These are phyloP conservation scores for Monascus ruber DNA, from an alignment of 2,329 filamentous ascomycete species.

Conservation along the genomic window DNA sequence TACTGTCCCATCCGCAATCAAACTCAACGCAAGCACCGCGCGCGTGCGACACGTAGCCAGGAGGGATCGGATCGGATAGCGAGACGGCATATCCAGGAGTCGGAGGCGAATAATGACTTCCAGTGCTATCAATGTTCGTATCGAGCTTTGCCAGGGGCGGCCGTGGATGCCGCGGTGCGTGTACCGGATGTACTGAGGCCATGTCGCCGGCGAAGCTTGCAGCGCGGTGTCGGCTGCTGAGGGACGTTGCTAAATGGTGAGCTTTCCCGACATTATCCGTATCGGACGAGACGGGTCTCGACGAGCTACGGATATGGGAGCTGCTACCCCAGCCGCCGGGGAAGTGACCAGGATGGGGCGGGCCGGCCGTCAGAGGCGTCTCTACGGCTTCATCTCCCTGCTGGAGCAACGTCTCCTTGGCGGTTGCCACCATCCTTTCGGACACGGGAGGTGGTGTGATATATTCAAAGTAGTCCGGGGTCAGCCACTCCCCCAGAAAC, in stretches of 20 bases:
- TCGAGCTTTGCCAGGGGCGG: constrained; percentile 18
- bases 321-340: constrained; percentile 45
- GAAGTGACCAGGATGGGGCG: constrained; percentile 36
- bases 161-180: neutral
- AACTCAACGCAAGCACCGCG: constrained; percentile 73
- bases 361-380: constrained; percentile 22
- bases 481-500: constrained; percentile 91
- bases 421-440: constrained; percentile 73
- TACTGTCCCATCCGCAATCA: constrained; percentile 97
- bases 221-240: neutral
- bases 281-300: constrained; percentile 11
- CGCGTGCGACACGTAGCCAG: constrained; percentile 81
- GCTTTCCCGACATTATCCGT: constrained; percentile 24
- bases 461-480: constrained; percentile 82
- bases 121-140: constrained; percentile 18
- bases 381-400: constrained; percentile 53
- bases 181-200: neutral
- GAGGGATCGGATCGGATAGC: constrained; percentile 66
- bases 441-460: constrained; percentile 83
- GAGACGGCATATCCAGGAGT: constrained; percentile 75
- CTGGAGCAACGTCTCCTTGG: constrained; percentile 75
- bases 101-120: constrained; percentile 57
- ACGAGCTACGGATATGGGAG: constrained; percentile 1
- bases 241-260: neutral
- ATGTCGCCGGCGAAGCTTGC: neutral